Conservation (phyloP, 2,329 filamentous ascomycete genomes). For the Pseudogymnoascus sp. region DNA sequence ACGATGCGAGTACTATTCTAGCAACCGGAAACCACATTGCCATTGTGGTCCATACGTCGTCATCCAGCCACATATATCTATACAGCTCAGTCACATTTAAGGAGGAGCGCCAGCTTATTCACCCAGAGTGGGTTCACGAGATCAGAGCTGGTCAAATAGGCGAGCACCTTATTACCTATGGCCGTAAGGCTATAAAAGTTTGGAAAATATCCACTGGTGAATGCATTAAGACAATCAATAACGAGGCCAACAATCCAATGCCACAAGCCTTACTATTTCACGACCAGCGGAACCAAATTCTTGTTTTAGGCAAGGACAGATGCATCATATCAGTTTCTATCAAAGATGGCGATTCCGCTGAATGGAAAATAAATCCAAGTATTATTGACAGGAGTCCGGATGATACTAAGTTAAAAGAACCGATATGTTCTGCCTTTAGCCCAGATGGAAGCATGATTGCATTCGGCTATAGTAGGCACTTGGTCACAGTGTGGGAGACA, state of each 20-base stretch:
- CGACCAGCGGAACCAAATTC: no score
- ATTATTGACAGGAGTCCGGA: background rate
- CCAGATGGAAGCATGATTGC: conserved; percentile 14
- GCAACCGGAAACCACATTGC: background rate
- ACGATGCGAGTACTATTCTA: background rate
- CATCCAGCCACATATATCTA: conserved; percentile 11
- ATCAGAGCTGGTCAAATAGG: no score
- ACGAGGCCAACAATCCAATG: no score
- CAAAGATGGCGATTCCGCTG: no score
- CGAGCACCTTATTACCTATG: background rate
- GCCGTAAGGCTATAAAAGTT: no score
- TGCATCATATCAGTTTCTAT: no score
- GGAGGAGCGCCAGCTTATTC: background rate
- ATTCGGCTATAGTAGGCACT: conserved; percentile 16
- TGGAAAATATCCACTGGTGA: no score
- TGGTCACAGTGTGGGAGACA: conserved; percentile 17
- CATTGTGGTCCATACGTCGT: background rate
- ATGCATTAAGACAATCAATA: no score
- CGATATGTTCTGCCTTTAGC: conserved; percentile 15
- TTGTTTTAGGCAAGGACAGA: no score
- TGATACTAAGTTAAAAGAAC: background rate
- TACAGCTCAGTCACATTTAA: conserved; percentile 12
- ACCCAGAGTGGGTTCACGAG: conserved; percentile 9
- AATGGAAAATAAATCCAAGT: no score
- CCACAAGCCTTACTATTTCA: no score